phyloP scores from a whole-genome alignment of 2,329 filamentous ascomycete species.

The Ilyonectria robusta region DNA sequence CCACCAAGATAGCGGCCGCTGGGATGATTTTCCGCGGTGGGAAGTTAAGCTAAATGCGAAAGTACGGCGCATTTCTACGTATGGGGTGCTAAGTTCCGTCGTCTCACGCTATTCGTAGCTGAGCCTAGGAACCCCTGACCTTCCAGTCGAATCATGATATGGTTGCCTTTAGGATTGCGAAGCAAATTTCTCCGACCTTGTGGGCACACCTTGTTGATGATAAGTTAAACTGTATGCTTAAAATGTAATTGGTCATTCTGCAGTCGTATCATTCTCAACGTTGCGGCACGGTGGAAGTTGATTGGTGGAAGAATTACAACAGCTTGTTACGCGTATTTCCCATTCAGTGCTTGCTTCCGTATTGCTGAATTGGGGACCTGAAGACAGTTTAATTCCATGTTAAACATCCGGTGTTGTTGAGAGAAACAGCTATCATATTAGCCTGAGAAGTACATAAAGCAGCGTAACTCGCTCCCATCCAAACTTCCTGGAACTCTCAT shows the following conservation, averaged over 20 bases:
- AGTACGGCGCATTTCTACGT: not conserved
- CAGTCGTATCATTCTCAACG: not conserved
- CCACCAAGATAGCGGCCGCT: not conserved
- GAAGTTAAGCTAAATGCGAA: not conserved
- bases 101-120: not conserved
- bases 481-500: not conserved
- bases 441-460: not conserved
- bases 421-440: not conserved
- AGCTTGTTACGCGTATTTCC: not conserved
- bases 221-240: not conserved
- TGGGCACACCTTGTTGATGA: constrained; percentile 4
- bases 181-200: constrained; percentile 1
- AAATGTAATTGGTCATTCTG: not conserved
- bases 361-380: constrained; percentile 3
- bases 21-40: not conserved
- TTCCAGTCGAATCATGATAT: not conserved
- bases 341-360: constrained; percentile 16
- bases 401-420: not conserved
- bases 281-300: not conserved
- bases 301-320: constrained; percentile 18
- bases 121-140: not conserved
- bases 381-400: not conserved
- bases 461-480: not conserved
- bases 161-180: not conserved
- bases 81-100: constrained; percentile 2